phyloP scores from a whole-genome alignment of 345 rosid species.

The Corymbia maculata region DNA sequence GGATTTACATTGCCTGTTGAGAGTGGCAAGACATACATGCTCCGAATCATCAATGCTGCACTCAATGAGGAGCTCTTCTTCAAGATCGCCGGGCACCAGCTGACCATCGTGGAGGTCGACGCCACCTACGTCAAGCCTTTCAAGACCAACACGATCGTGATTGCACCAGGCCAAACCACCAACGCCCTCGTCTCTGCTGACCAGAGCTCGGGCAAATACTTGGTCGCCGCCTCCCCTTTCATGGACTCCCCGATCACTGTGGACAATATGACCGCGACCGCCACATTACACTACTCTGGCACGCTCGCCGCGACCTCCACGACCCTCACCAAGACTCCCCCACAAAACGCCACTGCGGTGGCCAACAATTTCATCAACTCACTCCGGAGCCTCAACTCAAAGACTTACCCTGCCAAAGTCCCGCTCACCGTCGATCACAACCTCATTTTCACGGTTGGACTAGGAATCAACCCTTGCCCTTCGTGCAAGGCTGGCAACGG shows the following conservation, averaged over 20 bases:
- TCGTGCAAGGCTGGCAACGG: slow-evolving; percentile 74
- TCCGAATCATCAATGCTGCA: not conserved
- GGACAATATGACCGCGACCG: slow-evolving; percentile 78
- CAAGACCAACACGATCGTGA: not conserved
- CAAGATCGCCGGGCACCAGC: not conserved
- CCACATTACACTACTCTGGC: slow-evolving; percentile 75
- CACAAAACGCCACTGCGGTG: slow-evolving; percentile 61
- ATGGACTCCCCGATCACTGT: slow-evolving; percentile 85
- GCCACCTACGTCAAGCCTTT: not conserved
- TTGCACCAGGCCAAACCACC: not conserved
- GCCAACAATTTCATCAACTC: slow-evolving; percentile 49
- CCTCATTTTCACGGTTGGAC: slow-evolving; percentile 71
- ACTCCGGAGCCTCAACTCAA: slow-evolving; percentile 73
- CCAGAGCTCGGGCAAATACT: not conserved
- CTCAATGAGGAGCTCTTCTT: not conserved
- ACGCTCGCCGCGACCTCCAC: slow-evolving; percentile 50
- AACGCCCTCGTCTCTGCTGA: not conserved
- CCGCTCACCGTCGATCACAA: slow-evolving; percentile 63
- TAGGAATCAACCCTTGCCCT: slow-evolving; percentile 71
- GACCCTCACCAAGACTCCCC: slow-evolving; percentile 48
- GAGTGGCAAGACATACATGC: not conserved
- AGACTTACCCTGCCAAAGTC: slow-evolving; percentile 62
- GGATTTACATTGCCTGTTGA: not conserved
- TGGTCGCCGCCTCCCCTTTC: not conserved
- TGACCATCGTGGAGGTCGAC: not conserved